Conservation (phyloP, 139 green algal species). For the Chlorella sp. region DNA sequence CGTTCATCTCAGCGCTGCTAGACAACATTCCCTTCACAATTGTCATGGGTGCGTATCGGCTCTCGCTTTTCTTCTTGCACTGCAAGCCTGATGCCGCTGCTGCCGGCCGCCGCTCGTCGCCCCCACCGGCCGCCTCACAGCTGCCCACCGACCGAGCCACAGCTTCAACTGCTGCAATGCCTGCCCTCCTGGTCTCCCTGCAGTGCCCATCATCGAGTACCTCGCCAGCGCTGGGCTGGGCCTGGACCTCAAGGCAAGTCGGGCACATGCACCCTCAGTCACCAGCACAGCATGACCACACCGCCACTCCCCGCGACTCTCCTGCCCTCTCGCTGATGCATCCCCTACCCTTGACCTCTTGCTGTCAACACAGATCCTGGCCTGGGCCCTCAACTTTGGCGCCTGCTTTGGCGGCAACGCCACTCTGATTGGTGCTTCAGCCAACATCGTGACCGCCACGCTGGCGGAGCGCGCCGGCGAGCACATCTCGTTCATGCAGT, state of each 20-base stretch:
- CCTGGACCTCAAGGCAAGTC: constrained; percentile 23
- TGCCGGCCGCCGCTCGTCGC: no score
- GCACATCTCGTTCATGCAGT: neutral
- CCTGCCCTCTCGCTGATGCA: no score
- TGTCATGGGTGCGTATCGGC: neutral
- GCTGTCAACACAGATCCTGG: neutral
- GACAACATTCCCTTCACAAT: constrained; percentile 71
- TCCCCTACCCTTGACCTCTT: no score
- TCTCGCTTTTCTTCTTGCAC: no score
- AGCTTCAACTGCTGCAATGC: no score
- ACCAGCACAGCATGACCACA: no score
- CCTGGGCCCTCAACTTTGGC: constrained; percentile 24
- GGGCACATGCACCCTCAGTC: no score
- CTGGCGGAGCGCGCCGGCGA: neutral
- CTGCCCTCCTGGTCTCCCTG: neutral
- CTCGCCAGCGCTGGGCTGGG: constrained; percentile 49
- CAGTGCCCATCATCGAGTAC: constrained; percentile 60
- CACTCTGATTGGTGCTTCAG: neutral
- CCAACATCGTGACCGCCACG: constrained; percentile 21
- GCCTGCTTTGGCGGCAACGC: constrained; percentile 19
- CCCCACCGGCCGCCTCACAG: no score
- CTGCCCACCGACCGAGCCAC: no score
- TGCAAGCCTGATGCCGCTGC: no score
- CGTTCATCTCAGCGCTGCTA: constrained; percentile 47
- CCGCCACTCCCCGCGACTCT: no score